Evolutionary conservation across 1,284 basidiomycete species (phyloP), one percentile per base, ranked within the genome.

Genomic region (Cryptococcus maquisensis): DNA sequence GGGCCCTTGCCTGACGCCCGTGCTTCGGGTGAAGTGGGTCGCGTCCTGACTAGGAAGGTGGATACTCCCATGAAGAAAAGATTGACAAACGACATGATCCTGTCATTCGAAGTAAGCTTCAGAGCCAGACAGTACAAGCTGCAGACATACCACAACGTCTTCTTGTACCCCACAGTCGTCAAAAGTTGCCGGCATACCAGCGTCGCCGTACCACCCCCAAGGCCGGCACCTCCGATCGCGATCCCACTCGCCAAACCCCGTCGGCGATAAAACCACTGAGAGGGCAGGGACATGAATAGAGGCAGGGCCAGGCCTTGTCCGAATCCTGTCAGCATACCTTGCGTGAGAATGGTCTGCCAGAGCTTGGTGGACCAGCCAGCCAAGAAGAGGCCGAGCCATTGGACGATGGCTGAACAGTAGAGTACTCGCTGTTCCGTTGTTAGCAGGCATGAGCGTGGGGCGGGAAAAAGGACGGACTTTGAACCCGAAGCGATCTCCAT

Each of bases 231-330:
- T 15, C 68, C 67, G 28, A 70, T 63, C 9, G 70, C 61, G 20
- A 70, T 58, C 4, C 70, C 70, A 26, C 59, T 61, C 5, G 70
- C 68, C 2, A 70, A 51, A 3, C 70, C 70, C 26, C 70, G 57
- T 15, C 56, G 54, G 38, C 62, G 63, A 49, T 64, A 67, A 55
- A 72, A 72, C 70, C 70, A 72, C 52, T 72, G 70, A 4, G 64
- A 64, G 12, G 70, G 70, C 18, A 72, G 62, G 1, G 62, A 65
- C 63, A 72, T 65, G 62, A 72, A 72, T 18, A 72, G 51, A 2
- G 70, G 70, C 42, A 68, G 39, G 0, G 62, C 60, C 24, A 67
- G 55, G 20, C 70, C 69, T 44, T 62, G 56, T 3, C 67, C 68
- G 9, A 67, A 54, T 2, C 68, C 70, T 7, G 56, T 51, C 20